Conservation (phyloP, 225 moss, liverwort and hornwort species). For the Climacium dendroides region DNA sequence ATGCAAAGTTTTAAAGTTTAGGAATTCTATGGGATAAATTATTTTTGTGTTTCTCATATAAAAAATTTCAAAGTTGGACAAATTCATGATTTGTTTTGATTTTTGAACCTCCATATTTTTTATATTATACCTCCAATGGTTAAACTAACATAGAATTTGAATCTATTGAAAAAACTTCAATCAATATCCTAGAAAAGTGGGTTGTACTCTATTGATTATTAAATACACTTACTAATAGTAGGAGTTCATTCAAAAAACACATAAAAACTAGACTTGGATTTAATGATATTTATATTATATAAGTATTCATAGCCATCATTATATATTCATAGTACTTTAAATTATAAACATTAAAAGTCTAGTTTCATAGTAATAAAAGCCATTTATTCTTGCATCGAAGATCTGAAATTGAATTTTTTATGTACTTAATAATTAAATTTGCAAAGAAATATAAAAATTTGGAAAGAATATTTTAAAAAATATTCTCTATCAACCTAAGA, state of each 20-base stretch:
- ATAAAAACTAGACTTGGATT: background rate
- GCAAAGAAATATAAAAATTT: background rate
- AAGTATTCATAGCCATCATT: too few species aligned
- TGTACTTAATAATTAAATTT: background rate
- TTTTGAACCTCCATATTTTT: background rate
- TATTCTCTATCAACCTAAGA: background rate
- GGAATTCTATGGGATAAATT: background rate
- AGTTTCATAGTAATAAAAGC: background rate
- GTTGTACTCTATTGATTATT: background rate
- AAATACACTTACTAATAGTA: background rate
- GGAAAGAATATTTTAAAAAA: background rate
- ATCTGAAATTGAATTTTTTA: background rate
- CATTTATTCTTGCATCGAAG: background rate
- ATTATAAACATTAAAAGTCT: background rate
- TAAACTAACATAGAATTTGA: background rate
- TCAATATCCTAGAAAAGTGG: background rate
- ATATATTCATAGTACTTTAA: background rate
- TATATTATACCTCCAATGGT: background rate
- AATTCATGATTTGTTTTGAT: background rate
- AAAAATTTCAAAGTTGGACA: fast-evolving
- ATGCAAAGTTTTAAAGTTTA: too few species aligned
- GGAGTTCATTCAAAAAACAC: background rate
- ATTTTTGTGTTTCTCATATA: background rate
- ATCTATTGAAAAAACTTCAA: background rate
- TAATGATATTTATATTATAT: too few species aligned